phyloP scores from a whole-genome alignment of 176 grass and related monocot species.

The Lolium perenne region DNA sequence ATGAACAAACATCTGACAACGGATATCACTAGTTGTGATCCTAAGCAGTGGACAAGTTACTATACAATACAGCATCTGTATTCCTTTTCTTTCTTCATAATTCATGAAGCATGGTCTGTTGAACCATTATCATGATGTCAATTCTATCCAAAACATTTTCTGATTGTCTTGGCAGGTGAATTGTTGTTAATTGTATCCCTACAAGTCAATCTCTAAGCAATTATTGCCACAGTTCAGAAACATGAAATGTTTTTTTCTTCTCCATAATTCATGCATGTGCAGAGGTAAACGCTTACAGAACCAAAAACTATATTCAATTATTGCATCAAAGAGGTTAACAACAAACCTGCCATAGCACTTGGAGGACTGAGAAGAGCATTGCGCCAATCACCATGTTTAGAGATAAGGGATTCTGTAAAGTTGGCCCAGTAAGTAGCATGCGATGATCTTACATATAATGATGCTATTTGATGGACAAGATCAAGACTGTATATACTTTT shows the following conservation, averaged over 20 bases:
- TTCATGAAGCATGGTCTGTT: background rate
- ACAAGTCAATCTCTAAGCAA: background rate
- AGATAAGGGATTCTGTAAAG: slow-evolving; percentile 68
- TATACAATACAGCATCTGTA: background rate
- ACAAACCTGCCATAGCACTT: slow-evolving; percentile 92
- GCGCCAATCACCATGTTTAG: slow-evolving; percentile 87
- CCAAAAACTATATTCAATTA: background rate
- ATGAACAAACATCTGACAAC: slow-evolving; percentile 24
- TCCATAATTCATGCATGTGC: background rate
- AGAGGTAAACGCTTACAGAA: background rate
- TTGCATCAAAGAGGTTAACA: slow-evolving; percentile 24
- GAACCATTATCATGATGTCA: background rate
- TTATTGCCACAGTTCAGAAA: slow-evolving; percentile 9
- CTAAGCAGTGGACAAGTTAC: background rate
- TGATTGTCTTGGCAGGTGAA: background rate
- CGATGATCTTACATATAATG: slow-evolving; percentile 6
- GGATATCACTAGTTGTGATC: background rate
- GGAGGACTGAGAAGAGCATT: slow-evolving; percentile 92
- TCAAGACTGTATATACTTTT: background rate
- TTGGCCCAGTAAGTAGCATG: slow-evolving; percentile 29
- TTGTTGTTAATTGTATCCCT: background rate
- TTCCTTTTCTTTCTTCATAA: background rate
- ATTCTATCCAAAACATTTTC: background rate
- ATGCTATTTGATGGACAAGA: slow-evolving; percentile 15
- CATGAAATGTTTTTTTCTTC: background rate